Evolutionary conservation across 805 yeast species (phyloP).

Genomic region (Nematodospora valgi): DNA sequence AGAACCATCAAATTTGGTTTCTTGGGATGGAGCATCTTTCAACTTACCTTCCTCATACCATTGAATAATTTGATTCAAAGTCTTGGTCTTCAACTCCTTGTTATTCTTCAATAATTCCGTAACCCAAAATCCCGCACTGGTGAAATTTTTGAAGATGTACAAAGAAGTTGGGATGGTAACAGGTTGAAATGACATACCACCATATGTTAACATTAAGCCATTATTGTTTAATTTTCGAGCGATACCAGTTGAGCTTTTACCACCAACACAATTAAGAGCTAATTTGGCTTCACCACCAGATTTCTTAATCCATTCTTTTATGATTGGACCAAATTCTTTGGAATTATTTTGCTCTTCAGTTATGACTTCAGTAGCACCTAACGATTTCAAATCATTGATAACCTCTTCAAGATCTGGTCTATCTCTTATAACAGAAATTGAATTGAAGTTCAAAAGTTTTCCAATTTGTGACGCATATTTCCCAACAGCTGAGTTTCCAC

Average conservation of each 20-base stretch:
- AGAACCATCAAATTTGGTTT: slow-evolving; percentile 19
- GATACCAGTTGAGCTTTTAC: slow-evolving; percentile 74
- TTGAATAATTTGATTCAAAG: slow-evolving; percentile 33
- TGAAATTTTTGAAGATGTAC: slow-evolving; percentile 84
- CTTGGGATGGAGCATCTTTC: slow-evolving; percentile 34
- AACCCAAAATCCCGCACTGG: slow-evolving; percentile 91
- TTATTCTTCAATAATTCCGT: slow-evolving; percentile 47
- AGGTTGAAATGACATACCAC: slow-evolving; percentile 97
- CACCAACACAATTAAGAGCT: slow-evolving; percentile 93
- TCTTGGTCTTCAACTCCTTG: slow-evolving; percentile 30
- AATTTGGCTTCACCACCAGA: slow-evolving; percentile 56
- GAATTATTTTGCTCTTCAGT: slow-evolving; percentile 83
- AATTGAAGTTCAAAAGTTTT: slow-evolving; percentile 70
- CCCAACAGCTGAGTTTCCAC: slow-evolving; percentile 95
- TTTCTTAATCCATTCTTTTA: slow-evolving; percentile 51
- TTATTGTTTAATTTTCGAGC: slow-evolving; percentile 76
- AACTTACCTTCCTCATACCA: slow-evolving; percentile 43
- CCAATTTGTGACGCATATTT: slow-evolving; percentile 88
- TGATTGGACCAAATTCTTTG: slow-evolving; percentile 59
- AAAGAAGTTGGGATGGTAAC: slow-evolving; percentile 86
- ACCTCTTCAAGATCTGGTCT: slow-evolving; percentile 71
- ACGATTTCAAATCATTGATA: slow-evolving; percentile 45
- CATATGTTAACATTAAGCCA: slow-evolving; percentile 85
- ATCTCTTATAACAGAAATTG: slow-evolving; percentile 84
- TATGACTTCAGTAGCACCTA: slow-evolving; percentile 86